These are phyloP conservation scores for Fusarium albidum DNA, from an alignment of 2,329 filamentous ascomycete genomes.

Conservation along the genomic window DNA sequence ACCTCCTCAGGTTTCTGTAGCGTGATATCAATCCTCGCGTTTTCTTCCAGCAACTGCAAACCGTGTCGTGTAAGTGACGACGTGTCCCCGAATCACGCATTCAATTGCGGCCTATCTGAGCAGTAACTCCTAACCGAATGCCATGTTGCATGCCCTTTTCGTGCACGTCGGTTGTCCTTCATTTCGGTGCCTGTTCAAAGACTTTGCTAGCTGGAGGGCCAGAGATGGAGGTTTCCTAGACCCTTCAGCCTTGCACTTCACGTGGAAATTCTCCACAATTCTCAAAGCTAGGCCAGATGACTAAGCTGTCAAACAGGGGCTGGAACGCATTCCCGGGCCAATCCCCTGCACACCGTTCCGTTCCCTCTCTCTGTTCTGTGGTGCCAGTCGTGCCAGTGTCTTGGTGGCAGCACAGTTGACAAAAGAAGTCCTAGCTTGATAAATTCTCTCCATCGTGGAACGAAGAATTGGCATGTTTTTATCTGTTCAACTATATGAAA, in stretches of 20 bases:
- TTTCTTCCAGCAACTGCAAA: slow-evolving; percentile 1
- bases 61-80: slow-evolving; percentile 23
- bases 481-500: slow-evolving; percentile 7
- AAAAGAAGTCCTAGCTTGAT: too few relatives aligned
- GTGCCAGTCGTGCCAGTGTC: too few relatives aligned
- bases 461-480: too few relatives aligned
- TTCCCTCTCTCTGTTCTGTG: too few relatives aligned
- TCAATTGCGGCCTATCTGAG: neutral
- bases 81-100: neutral
- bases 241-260: slow-evolving; percentile 42
- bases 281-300: slow-evolving; percentile 30
- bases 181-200: neutral
- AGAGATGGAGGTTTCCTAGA: slow-evolving; percentile 30
- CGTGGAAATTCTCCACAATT: slow-evolving; percentile 40
- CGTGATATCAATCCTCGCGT: slow-evolving; percentile 27
- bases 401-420: too few relatives aligned
- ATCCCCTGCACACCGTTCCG: neutral
- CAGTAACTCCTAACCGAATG: neutral
- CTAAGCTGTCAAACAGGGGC: slow-evolving; percentile 28
- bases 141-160: neutral
- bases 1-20: neutral
- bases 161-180: neutral
- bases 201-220: neutral
- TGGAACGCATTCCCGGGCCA: slow-evolving; percentile 5
- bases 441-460: too few relatives aligned